A percentile compares a stretch with the other conserved stretches of the same genome.
phyloP scores from a whole-genome alignment of 108 stramenopile genomes.

The Cyclostephanos invisitatus region DNA sequence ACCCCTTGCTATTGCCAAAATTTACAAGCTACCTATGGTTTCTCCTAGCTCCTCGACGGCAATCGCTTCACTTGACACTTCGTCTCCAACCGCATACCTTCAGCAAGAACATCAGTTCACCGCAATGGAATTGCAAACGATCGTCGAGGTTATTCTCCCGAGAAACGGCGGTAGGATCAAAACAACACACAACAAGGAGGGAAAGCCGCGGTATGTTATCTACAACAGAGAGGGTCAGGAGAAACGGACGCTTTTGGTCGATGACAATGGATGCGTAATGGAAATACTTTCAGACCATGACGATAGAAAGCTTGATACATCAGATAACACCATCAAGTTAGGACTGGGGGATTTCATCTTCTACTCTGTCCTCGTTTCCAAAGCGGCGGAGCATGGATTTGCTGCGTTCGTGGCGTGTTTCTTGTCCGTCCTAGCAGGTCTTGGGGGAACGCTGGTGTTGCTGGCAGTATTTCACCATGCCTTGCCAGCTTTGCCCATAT shows the following conservation, averaged over 20 bases:
- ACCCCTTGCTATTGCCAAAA: conserved; percentile 70
- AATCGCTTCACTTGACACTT: conserved; percentile 27
- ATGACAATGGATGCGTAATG: conserved; percentile 53
- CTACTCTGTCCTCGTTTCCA: conserved; percentile 92
- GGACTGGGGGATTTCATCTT: conserved; percentile 95
- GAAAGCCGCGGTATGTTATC: conserved; percentile 51
- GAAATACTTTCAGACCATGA: conserved; percentile 25
- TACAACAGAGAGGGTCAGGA: conserved; percentile 56
- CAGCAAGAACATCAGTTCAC: conserved; percentile 25
- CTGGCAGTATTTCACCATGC: conserved; percentile 86
- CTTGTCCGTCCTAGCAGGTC: conserved; percentile 79
- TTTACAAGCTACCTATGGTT: conserved; percentile 60
- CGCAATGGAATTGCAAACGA: conserved; percentile 49
- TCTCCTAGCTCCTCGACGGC: conserved; percentile 10
- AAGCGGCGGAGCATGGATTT: conserved; percentile 90
- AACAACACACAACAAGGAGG: conserved; percentile 17
- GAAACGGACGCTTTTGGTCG: conserved; percentile 63
- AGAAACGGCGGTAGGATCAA: conserved; percentile 68
- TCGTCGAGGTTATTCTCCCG: conserved; percentile 65
- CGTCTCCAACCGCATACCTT: conserved; percentile 38
- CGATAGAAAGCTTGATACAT: conserved; percentile 34
- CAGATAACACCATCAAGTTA: conserved; percentile 56
- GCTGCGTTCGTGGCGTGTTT: conserved; percentile 88
- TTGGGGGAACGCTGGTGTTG: conserved; percentile 87
- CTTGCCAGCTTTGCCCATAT: conserved; percentile 91